Percentiles rank a stretch among this genome's conserved stretches.
Evolutionary conservation across 2,329 filamentous ascomycete species (phyloP).

Genomic region (Septoria petroselini): DNA sequence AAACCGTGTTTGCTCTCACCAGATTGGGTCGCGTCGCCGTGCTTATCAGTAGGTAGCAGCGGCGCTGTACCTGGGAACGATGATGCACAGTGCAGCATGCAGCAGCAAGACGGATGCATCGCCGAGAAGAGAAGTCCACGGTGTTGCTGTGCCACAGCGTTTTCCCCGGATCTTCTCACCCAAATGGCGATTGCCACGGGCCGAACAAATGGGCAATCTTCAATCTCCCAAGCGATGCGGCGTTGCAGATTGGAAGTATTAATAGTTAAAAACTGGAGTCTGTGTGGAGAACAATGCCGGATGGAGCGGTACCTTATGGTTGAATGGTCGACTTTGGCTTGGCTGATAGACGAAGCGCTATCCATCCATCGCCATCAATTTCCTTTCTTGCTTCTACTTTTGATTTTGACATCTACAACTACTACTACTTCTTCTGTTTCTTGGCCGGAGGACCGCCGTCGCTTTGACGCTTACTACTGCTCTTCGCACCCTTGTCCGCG

Average conservation of each 20-base stretch:
- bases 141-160: too few relatives aligned
- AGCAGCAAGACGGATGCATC: too few relatives aligned
- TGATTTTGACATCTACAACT: too few relatives aligned
- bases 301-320: not conserved
- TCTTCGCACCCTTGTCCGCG: conserved; percentile 45
- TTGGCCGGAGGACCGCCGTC: conserved; percentile 42
- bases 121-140: too few relatives aligned
- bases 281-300: not conserved
- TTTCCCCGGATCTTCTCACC: not conserved
- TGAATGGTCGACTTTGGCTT: not conserved
- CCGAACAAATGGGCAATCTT: too few relatives aligned
- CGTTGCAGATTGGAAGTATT: too few relatives aligned
- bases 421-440: conserved; percentile 39
- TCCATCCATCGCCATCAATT: not conserved
- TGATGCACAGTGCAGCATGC: too few relatives aligned
- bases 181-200: not conserved
- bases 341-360: not conserved
- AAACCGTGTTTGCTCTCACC: not conserved
- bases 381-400: not conserved
- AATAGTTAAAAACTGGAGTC: not conserved
- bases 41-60: too few relatives aligned
- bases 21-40: not conserved
- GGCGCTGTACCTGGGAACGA: too few relatives aligned
- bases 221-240: too few relatives aligned
- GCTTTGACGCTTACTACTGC: conserved; percentile 41